phyloP scores from a whole-genome alignment of 208 protist genomes.

The Leishmania lainsoni region DNA sequence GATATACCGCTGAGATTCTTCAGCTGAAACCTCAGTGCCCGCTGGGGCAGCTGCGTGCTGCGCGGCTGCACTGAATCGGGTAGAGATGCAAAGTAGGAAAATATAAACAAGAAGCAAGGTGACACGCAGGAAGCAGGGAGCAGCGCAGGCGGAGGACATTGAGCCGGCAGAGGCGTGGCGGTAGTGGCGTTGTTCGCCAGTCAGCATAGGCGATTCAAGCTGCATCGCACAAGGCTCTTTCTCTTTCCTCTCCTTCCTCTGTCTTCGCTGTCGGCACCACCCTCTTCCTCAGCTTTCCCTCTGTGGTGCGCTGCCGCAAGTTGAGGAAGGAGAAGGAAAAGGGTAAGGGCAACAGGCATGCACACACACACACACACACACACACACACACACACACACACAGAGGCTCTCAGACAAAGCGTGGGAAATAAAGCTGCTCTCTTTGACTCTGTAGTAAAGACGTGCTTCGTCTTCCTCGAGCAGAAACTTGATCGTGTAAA shows the following conservation, averaged over 20 bases:
- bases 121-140: neutral
- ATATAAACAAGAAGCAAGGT: neutral
- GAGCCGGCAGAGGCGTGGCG: neutral
- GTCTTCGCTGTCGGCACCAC: neutral
- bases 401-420: neutral
- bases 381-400: neutral
- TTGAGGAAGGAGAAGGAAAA: neutral
- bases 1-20: too few relatives aligned
- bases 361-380: neutral
- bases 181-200: conserved; percentile 2
- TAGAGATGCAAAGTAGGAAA: neutral
- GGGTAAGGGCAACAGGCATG: neutral
- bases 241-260: neutral
- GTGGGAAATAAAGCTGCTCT: neutral
- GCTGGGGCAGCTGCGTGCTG: neutral
- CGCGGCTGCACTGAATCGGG: neutral
- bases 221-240: neutral
- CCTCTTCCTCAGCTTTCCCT: neutral
- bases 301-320: neutral
- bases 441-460: neutral
- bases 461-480: neutral
- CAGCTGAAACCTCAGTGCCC: neutral
- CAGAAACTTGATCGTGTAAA: neutral
- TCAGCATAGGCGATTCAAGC: neutral
- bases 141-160: neutral